Base-by-base conservation (phyloP, 164 flowering plant genomes). In the Berberis vulgaris region DNA sequence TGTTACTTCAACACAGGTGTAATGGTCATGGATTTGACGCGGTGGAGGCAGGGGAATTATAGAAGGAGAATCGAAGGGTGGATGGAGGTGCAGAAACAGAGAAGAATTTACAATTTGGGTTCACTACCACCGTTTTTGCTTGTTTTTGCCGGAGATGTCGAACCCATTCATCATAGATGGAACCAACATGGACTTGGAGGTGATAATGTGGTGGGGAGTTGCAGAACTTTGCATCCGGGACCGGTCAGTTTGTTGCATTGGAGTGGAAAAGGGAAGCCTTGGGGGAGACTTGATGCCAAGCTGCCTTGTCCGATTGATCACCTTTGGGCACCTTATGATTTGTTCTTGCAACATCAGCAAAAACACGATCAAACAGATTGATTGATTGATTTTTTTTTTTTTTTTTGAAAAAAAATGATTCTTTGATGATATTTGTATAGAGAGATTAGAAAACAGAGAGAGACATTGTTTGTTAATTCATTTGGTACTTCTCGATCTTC, bases 161-260 rank as follows among this genome's bases (percentile, higher is more conserved):
- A 87, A 69, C 72, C 83, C 2, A 83, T 89, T 54, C 82, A 86
- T 66, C 96, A 89, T 65, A 58, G 84, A 45, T 89, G 96, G 96
- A 89, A 89, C 73, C 96, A 89, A 63, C 96, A 89, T 69, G 96
- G 96, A 2, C 69, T 89, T 0, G 96, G 96, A 2, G 96, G 96
- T 0, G 93, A 89, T 63, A 89, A 89, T 61, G 82, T 84, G 57
- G 72, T 64, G 54, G 96, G 91, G 0, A 79, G 82, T 13, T 89
- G 96, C 57, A 66, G 96, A 71, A 58, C 82, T 7, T 63, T 89
- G 57, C 96, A 89, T 64, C 86, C 93, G 0, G 96, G 96, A 13
- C 94, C 94, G 39, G 94, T 89, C 13, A 89, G 96, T 60, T 67
- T 89, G 75, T 68, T 89, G 40, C 96, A 89, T 67, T 89, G 96